Base-by-base conservation (phyloP, 495 filamentous ascomycete species). In the Podospora comata region DNA sequence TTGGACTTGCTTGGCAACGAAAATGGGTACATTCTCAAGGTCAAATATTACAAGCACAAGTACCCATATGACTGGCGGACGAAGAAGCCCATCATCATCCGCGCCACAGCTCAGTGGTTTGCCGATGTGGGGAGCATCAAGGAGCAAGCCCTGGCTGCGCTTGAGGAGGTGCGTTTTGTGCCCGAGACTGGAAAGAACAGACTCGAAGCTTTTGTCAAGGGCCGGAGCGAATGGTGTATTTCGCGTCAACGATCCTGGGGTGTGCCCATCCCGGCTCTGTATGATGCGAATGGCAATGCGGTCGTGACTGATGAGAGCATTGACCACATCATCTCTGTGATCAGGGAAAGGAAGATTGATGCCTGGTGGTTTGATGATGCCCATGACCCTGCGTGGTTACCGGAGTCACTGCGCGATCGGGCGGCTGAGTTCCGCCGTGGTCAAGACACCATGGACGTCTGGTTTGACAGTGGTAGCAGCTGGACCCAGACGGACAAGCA, bases 361-460 rank as follows among this genome's bases (percentile, higher is more conserved):
- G 89, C 92, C 15, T 99, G 95, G 95, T 99, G 94, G 91, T 91
- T 88, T 3, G 93, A 97, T 70, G 80, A 84, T 48, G 83, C 85
- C 18, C 84, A 92, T 71, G 91, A 96, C 53, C 77, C 82, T 23
- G 86, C 84, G 18, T 97, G 93, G 93, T 81, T 93, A 64, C 88
- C 87, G 16, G 78, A 84, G 30, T 80, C 81, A 15, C 78, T 95
- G 0, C 68, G 73, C 32, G 78, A 77, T 16, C 72, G 72, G 19
- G 78, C 34, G 0, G 79, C 77, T 4, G 27, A 20, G 15, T 95
- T 88, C 70, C 79, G 84, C 68, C 89, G 95, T 65, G 94, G 95
- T 20, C 90, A 81, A n/a, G 96, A 99, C 71, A 99, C 95, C 0
- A 98, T 99, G 95, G 95, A 99, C 79, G 95, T 99, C 26, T 99